Base-by-base conservation (phyloP, 208 protist genomes). In the Histomonas meleagridis region DNA sequence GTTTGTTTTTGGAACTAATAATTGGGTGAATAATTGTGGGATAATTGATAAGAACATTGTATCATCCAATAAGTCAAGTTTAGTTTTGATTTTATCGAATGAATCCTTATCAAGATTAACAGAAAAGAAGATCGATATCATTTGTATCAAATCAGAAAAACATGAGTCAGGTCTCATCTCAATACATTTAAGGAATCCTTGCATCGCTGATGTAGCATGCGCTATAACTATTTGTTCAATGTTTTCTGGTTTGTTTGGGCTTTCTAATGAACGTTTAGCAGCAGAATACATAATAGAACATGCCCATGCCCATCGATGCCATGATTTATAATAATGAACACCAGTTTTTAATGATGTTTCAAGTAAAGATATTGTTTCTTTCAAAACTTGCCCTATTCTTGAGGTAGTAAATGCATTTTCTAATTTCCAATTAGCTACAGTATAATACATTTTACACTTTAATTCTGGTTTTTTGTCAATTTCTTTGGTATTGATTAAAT, bases 241-340 rank as follows among this genome's bases (percentile, higher is more conserved):
- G 1, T 43, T 48, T n/a, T n/a, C n/a, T n/a, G n/a, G n/a, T n/a
- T n/a, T n/a, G n/a, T n/a, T n/a, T n/a, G n/a, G n/a, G n/a, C n/a
- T n/a, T n/a, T n/a, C n/a, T n/a, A n/a, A n/a, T n/a, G n/a, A n/a
- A n/a, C n/a, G n/a, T n/a, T n/a, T n/a, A n/a, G n/a, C n/a, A n/a
- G n/a, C n/a, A n/a, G n/a, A n/a, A n/a, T 46, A 81, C n/a, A 81
- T 81, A 28, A 81, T 23, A 10, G 70, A 81, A 51, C 38, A 46
- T 43, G 70, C 70, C 70, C 70, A 81, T 4, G n/a, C 38, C 70
- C 70, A 81, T 51, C 70, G 48, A 51, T 81, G 70, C 70, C 70
- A 81, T 51, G 70, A 16, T 28, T 81, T 81, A 51, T 38, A 81
- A 51, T 81, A 81, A 23, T 4, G 48, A 4, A 1, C 21, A 9